Conservation (phyloP, 768 basidiomycete species). For the Rhizopogon vulgaris region DNA sequence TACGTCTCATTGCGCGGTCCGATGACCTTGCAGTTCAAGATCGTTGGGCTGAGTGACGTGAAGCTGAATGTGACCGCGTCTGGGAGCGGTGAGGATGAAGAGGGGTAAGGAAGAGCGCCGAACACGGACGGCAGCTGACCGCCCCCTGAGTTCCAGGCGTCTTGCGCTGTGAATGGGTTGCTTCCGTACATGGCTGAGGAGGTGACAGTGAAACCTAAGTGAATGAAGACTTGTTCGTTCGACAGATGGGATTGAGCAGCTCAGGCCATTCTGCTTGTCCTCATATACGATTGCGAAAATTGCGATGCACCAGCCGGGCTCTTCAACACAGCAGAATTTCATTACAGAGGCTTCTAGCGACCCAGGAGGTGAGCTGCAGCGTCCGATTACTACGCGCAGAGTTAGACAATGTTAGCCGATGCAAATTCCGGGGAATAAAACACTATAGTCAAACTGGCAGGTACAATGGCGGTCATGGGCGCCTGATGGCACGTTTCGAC, state of each 20-base stretch:
- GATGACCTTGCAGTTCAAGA: slow-evolving; percentile 51
- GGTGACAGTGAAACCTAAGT: background rate
- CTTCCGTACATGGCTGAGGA: slow-evolving; percentile 17
- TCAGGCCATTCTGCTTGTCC: background rate
- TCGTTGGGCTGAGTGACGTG: slow-evolving; percentile 41
- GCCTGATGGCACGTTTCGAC: background rate
- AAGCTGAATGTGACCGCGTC: slow-evolving; percentile 41
- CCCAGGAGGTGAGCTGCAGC: background rate
- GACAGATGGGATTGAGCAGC: background rate
- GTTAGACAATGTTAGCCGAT: no score
- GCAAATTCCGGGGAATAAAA: background rate
- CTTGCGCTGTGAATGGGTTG: slow-evolving; percentile 24
- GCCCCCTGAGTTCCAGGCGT: slow-evolving; percentile 10
- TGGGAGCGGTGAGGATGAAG: slow-evolving; percentile 25
- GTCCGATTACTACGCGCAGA: background rate
- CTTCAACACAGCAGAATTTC: background rate
- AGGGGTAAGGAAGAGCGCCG: slow-evolving; percentile 57
- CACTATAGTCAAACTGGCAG: background rate
- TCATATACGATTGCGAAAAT: slow-evolving; percentile 1
- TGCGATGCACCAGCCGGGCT: background rate
- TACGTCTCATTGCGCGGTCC: slow-evolving; percentile 43
- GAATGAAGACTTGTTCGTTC: background rate
- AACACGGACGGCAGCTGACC: slow-evolving; percentile 44
- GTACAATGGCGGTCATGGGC: background rate
- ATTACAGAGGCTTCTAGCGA: background rate